These are phyloP conservation scores for Begonia masoniana DNA, from an alignment of 306 rosid species.

Conservation along the genomic window DNA sequence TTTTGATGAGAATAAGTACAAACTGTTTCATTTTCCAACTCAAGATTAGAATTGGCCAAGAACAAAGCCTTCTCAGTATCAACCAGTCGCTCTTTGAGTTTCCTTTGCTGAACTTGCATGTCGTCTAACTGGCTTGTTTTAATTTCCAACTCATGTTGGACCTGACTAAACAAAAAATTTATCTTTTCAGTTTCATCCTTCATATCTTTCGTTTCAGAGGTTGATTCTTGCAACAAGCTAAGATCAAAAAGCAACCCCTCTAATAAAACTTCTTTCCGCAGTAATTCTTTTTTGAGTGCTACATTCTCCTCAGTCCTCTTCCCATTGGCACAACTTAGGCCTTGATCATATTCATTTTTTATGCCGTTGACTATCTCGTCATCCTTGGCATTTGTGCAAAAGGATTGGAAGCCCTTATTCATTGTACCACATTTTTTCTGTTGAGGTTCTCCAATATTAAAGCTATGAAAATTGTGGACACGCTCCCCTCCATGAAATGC, in stretches of 20 bases:
- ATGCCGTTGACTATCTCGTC: conserved; percentile 13
- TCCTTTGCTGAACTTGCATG: conserved; percentile 31
- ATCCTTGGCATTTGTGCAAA: conserved; percentile 17
- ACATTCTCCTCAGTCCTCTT: conserved; percentile 37
- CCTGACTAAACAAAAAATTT: conserved; percentile 40
- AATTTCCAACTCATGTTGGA: conserved; percentile 48
- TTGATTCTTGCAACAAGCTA: conserved; percentile 74
- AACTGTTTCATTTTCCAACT: conserved; percentile 43
- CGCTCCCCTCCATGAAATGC: conserved; percentile 28
- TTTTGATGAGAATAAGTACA: conserved; percentile 39
- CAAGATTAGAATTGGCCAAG: conserved; percentile 47
- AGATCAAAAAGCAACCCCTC: conserved; percentile 91
- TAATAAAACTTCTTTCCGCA: conserved; percentile 59
- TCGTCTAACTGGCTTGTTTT: conserved; percentile 54
- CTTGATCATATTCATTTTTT: conserved; percentile 14
- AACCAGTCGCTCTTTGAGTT: conserved; percentile 47
- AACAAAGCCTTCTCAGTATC: conserved; percentile 48
- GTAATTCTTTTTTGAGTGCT: conserved; percentile 52
- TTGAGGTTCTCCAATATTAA: conserved; percentile 11
- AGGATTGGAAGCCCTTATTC: conserved; percentile 12
- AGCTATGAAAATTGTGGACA: conserved; percentile 15
- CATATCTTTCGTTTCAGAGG: conserved; percentile 61
- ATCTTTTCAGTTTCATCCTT: conserved; percentile 68
- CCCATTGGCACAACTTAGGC: conserved; percentile 20
- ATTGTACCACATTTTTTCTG: conserved; percentile 15